phyloP scores from a whole-genome alignment of 352 stramenopile genomes.

The Globisporangium acanthophoron region DNA sequence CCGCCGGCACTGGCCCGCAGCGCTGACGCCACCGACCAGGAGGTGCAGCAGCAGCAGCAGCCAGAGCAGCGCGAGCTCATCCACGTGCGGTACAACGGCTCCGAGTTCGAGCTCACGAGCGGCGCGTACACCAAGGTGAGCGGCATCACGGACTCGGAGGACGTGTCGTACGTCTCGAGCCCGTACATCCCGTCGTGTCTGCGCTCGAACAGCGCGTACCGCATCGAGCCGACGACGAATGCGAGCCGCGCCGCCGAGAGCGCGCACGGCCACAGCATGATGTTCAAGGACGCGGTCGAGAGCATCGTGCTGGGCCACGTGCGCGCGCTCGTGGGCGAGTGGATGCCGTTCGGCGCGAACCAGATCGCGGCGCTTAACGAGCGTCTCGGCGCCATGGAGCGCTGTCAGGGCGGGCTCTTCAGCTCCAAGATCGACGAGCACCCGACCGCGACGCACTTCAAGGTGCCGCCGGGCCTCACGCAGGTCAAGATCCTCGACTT shows the following conservation, averaged over 20 bases:
- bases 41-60: neutral
- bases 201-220: conserved; percentile 86
- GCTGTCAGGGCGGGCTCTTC: conserved; percentile 95
- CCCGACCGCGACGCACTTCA: conserved; percentile 82
- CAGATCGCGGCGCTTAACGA: conserved; percentile 97
- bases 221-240: conserved; percentile 92
- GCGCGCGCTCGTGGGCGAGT: conserved; percentile 95
- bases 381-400: conserved; percentile 93
- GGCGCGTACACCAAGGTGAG: conserved; percentile 85
- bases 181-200: conserved; percentile 96
- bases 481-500: conserved; percentile 97
- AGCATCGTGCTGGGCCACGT: conserved; percentile 96
- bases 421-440: conserved; percentile 90
- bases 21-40: too few relatives aligned
- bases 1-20: conserved; percentile 11
- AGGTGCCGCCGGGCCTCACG: conserved; percentile 90
- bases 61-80: conserved; percentile 19
- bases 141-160: conserved; percentile 94
- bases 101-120: conserved; percentile 64
- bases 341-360: conserved; percentile 96
- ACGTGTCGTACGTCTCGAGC: conserved; percentile 96
- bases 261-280: conserved; percentile 83
- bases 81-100: conserved; percentile 53
- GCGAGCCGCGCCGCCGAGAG: conserved; percentile 89
- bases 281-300: conserved; percentile 90